Evolutionary conservation across 106 monocot species (phyloP), one percentile per base, ranked within the genome.

Genomic region (Hemerocallis citrina): DNA sequence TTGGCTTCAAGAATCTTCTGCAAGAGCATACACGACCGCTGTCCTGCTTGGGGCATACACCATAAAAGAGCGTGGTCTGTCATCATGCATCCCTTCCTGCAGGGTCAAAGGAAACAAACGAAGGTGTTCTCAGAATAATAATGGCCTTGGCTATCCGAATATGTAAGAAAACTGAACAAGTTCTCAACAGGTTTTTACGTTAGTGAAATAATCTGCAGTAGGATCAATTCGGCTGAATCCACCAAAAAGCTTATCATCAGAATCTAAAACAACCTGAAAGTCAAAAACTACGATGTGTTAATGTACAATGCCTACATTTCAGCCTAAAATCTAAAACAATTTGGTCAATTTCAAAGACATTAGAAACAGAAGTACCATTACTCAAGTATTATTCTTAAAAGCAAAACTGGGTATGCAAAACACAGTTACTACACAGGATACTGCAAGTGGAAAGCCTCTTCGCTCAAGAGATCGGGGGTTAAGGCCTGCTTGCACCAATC

Each of bases 1-100:
- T n/a, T n/a, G n/a, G n/a, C n/a, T n/a, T n/a, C n/a, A n/a, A n/a
- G n/a, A 79, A 25, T 81, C 77, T 61, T 83, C 81, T 13, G 70
- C 46, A 39, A 79, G 79, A 27, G 91, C 86, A 78, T 91, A 98
- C 0, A 92, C 91, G 21, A 85, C 79, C 1, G 63, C 84, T 1
- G 91, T 92, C 66, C 96, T 98, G 52, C 87, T 78, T 24, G 96
- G 96, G 19, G 85, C 69, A 75, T 98, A 98, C 15, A 88, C 88
- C 20, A 49, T 70, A 71, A 98, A 88, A 8, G 76, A 92, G 1
- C 72, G 59, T 27, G 84, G 91, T 47, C 96, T 84, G 34, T 82
- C 68, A 60, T 98, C 84, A 57, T 80, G 66, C 13, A 31, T 40
- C 10, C 73, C 79, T 22, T 92, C 91, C 96, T 98, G 88, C 66